Conservation (phyloP, 768 basidiomycete genomes). For the Gelatoporia subvermispora region DNA sequence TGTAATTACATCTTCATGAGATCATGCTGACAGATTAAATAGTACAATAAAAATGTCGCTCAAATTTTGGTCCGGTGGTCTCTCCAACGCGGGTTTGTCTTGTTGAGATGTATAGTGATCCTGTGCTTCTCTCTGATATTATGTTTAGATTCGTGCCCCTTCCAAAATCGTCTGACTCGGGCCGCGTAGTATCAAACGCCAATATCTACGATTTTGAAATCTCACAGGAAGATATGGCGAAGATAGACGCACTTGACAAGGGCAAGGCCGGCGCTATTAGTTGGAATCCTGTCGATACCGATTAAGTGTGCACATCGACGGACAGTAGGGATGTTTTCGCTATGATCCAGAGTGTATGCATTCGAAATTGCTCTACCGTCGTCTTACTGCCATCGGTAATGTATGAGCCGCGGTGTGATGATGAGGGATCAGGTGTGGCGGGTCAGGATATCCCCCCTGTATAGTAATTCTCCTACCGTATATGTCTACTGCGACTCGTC, state of each 20-base stretch:
- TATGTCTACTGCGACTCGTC: too few species aligned
- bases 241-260: slow-evolving; percentile 64
- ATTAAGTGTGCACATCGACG: too few species aligned
- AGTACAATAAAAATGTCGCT: slow-evolving; percentile 61
- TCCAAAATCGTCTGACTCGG: slow-evolving; percentile 71
- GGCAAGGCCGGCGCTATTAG: slow-evolving; percentile 70
- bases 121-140: not conserved
- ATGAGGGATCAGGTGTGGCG: too few species aligned
- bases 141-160: slow-evolving; percentile 66
- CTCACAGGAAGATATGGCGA: slow-evolving; percentile 54
- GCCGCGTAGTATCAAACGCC: slow-evolving; percentile 69
- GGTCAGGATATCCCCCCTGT: too few species aligned
- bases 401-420: too few species aligned
- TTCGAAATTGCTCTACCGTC: too few species aligned
- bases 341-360: too few species aligned
- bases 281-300: slow-evolving; percentile 79
- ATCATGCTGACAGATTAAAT: not conserved
- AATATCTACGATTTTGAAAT: slow-evolving; percentile 76
- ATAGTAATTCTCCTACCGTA: slow-evolving; percentile 6
- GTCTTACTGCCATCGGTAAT: too few species aligned
- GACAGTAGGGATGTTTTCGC: too few species aligned
- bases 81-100: slow-evolving; percentile 43
- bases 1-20: not conserved
- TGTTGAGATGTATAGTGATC: not conserved
- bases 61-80: slow-evolving; percentile 91